phyloP scores from a whole-genome alignment of 176 grass and related monocot species.

The Guadua angustifolia region DNA sequence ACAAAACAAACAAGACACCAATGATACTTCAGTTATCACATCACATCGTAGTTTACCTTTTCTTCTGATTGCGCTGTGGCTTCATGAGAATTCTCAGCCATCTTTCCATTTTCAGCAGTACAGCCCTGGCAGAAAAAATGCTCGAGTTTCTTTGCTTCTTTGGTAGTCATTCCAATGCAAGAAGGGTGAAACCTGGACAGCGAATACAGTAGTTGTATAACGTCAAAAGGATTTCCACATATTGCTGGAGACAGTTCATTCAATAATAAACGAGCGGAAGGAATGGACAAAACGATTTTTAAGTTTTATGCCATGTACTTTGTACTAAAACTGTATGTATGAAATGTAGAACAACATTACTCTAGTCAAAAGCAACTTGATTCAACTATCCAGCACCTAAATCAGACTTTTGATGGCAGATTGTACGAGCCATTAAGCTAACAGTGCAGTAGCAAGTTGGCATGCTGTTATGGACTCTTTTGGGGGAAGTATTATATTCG shows the following conservation, averaged over 20 bases:
- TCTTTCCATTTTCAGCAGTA: constrained; percentile 79
- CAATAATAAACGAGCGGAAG: not conserved
- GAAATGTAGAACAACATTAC: not conserved
- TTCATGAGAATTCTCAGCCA: constrained; percentile 68
- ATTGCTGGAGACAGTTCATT: constrained; percentile 31
- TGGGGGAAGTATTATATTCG: not conserved
- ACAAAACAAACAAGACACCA: not conserved
- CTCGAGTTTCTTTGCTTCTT: constrained; percentile 94
- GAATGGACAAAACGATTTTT: not conserved
- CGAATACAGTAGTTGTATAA: constrained; percentile 3
- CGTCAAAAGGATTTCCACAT: not conserved
- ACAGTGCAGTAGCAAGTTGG: not conserved
- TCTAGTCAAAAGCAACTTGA: not conserved
- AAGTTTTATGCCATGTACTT: not conserved
- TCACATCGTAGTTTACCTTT: constrained; percentile 60
- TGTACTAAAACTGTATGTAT: not conserved
- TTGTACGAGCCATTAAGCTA: not conserved
- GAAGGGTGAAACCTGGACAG: constrained; percentile 89
- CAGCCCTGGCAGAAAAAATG: constrained; percentile 96
- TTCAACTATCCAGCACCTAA: not conserved
- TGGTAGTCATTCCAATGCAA: constrained; percentile 85
- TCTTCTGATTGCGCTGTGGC: constrained; percentile 74
- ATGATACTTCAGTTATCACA: not conserved
- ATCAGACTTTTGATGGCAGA: not conserved
- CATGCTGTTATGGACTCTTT: not conserved